Evolutionary conservation across 257 asterid species (phyloP).

Genomic region (Sherardia arvensis): DNA sequence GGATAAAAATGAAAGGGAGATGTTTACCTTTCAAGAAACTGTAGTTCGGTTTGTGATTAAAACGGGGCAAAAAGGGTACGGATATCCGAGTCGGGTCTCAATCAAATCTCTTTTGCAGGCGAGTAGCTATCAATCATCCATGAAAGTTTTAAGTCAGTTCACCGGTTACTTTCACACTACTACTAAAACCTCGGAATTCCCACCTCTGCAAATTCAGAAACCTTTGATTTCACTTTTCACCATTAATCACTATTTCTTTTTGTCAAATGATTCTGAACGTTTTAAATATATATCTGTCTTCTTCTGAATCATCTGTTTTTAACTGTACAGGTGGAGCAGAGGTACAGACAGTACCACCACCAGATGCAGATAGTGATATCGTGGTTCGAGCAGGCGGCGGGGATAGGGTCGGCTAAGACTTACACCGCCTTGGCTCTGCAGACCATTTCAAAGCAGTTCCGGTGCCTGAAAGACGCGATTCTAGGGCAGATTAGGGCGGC

Average conservation of each 20-base stretch:
- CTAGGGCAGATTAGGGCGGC: slow-evolving; percentile 61
- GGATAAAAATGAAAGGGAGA: slow-evolving; percentile 2
- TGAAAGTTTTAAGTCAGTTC: slow-evolving; percentile 19
- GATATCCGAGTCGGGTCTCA: slow-evolving; percentile 17
- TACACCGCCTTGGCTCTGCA: slow-evolving; percentile 88
- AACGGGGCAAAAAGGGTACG: slow-evolving; percentile 6
- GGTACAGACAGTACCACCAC: slow-evolving; percentile 87
- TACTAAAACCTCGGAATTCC: slow-evolving; percentile 4
- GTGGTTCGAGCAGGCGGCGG: slow-evolving; percentile 92
- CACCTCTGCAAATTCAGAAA: not conserved
- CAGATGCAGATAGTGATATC: slow-evolving; percentile 84
- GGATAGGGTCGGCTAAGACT: slow-evolving; percentile 70
- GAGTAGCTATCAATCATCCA: slow-evolving; percentile 22
- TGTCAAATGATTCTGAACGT: too few species aligned
- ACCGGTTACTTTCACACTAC: slow-evolving; percentile 17
- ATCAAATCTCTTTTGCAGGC: slow-evolving; percentile 14
- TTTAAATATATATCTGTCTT: too few species aligned
- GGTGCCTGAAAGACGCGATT: slow-evolving; percentile 89
- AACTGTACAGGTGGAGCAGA: slow-evolving; percentile 78
- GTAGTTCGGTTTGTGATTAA: not conserved
- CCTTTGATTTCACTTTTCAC: not conserved
- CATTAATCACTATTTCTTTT: too few species aligned
- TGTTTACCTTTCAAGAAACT: slow-evolving; percentile 1
- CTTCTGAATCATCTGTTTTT: not conserved
- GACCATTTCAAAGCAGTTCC: slow-evolving; percentile 88